Conservation (phyloP, 495 filamentous ascomycete genomes). For the Penicillium chermesinum region DNA sequence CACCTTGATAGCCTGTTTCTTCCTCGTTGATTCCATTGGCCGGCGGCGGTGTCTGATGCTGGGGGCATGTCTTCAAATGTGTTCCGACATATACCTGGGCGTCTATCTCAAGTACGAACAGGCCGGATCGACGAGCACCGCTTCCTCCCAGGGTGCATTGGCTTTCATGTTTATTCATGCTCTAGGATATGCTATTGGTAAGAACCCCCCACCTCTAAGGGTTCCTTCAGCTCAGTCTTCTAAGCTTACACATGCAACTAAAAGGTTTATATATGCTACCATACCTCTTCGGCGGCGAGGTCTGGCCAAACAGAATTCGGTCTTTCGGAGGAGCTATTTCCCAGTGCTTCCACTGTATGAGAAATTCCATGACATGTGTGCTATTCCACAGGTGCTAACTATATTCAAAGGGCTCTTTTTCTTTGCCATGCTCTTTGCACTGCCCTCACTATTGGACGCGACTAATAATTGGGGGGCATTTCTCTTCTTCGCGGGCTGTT, state of each 20-base stretch:
- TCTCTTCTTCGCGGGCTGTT: constrained; percentile 20
- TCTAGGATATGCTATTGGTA: constrained; percentile 13
- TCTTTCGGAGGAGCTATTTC: constrained; percentile 16
- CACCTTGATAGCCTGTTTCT: constrained; percentile 16
- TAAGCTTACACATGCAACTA: too few species aligned
- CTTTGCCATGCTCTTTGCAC: constrained; percentile 9
- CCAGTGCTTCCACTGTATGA: constrained; percentile 15
- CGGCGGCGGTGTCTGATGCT: constrained; percentile 14
- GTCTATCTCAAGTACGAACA: constrained; percentile 12
- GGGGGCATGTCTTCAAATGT: constrained; percentile 11
- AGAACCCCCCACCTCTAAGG: too few species aligned
- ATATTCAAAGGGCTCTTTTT: constrained; percentile 14
- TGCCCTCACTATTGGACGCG: constrained; percentile 7
- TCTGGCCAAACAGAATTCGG: constrained; percentile 21
- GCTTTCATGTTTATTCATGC: constrained; percentile 16
- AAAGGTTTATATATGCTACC: constrained; percentile 16
- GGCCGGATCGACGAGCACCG: not conserved
- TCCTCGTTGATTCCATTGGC: constrained; percentile 17
- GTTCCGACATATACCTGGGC: constrained; percentile 14
- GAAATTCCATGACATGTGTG: too few species aligned
- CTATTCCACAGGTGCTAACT: too few species aligned
- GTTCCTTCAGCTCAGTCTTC: too few species aligned
- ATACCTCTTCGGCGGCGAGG: constrained; percentile 16
- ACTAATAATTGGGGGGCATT: constrained; percentile 20
- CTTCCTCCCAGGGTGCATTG: constrained; percentile 5